These are phyloP conservation scores for Amanita exitialis DNA, from an alignment of 768 basidiomycete species.

Conservation along the genomic window DNA sequence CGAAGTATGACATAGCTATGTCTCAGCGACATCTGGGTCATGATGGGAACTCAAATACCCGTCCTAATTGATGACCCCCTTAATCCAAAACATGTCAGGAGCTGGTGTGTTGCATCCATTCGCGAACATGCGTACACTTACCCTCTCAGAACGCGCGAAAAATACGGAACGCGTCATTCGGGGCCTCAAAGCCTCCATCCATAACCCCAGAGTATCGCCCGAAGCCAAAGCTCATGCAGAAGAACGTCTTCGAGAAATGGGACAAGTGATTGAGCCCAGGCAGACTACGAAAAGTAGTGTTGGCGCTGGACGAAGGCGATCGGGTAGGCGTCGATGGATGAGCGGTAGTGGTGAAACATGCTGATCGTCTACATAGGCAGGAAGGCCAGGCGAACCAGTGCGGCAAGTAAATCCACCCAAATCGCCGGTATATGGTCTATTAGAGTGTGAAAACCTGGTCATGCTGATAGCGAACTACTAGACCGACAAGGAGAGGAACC, in stretches of 20 bases:
- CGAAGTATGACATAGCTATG: conserved; percentile 6
- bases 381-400: not conserved
- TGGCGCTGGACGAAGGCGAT: not conserved
- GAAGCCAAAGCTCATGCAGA: conserved; percentile 36
- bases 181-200: conserved; percentile 47
- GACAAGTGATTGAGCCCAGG: not conserved
- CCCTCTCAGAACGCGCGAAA: conserved; percentile 10
- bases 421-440: not conserved
- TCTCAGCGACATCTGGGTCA: not conserved
- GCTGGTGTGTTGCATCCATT: not conserved
- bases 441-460: not conserved
- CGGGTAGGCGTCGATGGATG: not conserved
- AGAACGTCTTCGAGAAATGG: conserved; percentile 9
- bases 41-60: not conserved
- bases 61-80: not conserved
- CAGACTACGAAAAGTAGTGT: not conserved
- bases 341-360: not conserved
- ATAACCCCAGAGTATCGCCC: conserved; percentile 43
- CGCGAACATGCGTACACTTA: not conserved
- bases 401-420: not conserved
- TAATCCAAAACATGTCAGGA: not conserved
- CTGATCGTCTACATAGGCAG: not conserved
- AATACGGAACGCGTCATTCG: conserved; percentile 24
- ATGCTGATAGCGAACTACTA: not conserved
- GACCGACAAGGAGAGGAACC: not conserved